A percentile compares a stretch with the other conserved stretches of the same genome.
Evolutionary conservation across 805 yeast species (phyloP).

Genomic region (Candida suzukii): DNA sequence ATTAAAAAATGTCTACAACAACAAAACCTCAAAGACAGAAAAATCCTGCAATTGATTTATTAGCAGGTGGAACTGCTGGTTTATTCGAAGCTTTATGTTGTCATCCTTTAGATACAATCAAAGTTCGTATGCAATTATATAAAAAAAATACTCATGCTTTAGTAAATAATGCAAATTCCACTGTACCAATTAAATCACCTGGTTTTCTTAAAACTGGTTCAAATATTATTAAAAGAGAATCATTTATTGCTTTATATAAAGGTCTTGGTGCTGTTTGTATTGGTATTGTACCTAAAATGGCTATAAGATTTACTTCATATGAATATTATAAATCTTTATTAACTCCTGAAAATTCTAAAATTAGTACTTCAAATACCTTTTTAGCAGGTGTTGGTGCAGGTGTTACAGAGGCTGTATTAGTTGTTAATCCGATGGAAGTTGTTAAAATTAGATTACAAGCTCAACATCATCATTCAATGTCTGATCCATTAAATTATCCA

Average conservation of each 20-base stretch:
- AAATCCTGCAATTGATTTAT: conserved; percentile 53
- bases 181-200: conserved; percentile 61
- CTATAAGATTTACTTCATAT: conserved; percentile 89
- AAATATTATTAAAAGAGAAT: conserved; percentile 70
- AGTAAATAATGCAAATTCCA: conserved; percentile 46
- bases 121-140: conserved; percentile 93
- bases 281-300: conserved; percentile 98
- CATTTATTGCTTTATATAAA: conserved; percentile 80
- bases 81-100: conserved; percentile 95
- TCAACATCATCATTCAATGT: conserved; percentile 87
- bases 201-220: conserved; percentile 83
- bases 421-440: conserved; percentile 97
- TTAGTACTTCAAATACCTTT: conserved; percentile 71
- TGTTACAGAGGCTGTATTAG: conserved; percentile 87
- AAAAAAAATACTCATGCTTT: conserved; percentile 48
- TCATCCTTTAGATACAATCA: conserved; percentile 96
- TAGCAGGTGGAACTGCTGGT: conserved; percentile 97
- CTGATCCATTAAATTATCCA: conserved; percentile 70
- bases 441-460: conserved; percentile 95
- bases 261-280: conserved; percentile 96
- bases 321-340: conserved; percentile 76
- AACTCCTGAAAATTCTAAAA: conserved; percentile 54
- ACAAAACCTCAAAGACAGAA: conserved; percentile 22
- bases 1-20: conserved; percentile 13
- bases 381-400: conserved; percentile 97